phyloP scores from a whole-genome alignment of 192 early-diverging fungal species.

The Gryganskiella cystojenkinii region DNA sequence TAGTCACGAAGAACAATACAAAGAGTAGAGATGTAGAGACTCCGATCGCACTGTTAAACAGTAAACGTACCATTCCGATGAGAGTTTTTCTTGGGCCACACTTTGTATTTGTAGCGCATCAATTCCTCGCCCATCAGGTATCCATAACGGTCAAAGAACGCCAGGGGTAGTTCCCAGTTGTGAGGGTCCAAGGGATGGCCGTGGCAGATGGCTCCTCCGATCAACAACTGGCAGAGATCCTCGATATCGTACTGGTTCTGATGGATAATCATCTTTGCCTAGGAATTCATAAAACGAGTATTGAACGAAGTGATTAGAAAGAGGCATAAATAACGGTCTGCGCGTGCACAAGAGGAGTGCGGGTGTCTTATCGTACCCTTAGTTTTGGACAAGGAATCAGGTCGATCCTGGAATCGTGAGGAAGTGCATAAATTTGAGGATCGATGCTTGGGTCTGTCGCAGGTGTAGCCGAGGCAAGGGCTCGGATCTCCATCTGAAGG shows the following conservation, averaged over 20 bases:
- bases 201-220: slow-evolving; percentile 54
- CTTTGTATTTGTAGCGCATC: slow-evolving; percentile 52
- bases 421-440: slow-evolving; percentile 39
- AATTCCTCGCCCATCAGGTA: slow-evolving; percentile 50
- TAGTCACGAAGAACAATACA: not conserved
- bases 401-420: slow-evolving; percentile 54
- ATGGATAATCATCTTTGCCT: slow-evolving; percentile 54
- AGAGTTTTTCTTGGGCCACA: slow-evolving; percentile 46
- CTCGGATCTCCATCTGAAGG: slow-evolving; percentile 40
- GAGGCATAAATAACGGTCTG: too few relatives aligned
- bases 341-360: too few relatives aligned
- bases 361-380: not conserved
- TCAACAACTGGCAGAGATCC: slow-evolving; percentile 51
- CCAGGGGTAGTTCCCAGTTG: slow-evolving; percentile 54
- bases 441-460: slow-evolving; percentile 47
- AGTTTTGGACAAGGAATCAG: slow-evolving; percentile 57
- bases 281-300: too few relatives aligned
- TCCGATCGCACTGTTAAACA: slow-evolving; percentile 5
- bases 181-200: slow-evolving; percentile 54
- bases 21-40: not conserved
- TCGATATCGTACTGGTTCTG: slow-evolving; percentile 51
- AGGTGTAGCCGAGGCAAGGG: slow-evolving; percentile 42
- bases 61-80: slow-evolving; percentile 25
- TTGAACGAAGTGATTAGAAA: too few relatives aligned
- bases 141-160: slow-evolving; percentile 55